phyloP scores from a whole-genome alignment of 306 rosid species.

The Prunus fruticosa region DNA sequence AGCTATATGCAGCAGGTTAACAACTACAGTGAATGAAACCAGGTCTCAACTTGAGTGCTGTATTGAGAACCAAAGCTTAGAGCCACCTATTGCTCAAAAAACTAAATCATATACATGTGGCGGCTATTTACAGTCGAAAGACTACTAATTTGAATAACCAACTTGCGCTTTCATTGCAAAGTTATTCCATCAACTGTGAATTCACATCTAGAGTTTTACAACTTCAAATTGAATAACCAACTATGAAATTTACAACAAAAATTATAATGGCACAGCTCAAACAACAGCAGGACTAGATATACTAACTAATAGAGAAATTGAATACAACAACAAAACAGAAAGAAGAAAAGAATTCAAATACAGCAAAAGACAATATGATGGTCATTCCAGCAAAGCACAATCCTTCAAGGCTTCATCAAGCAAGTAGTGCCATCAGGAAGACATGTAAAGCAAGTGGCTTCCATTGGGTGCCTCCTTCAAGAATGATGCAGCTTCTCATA shows the following conservation, averaged over 20 bases:
- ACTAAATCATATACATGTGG: not conserved
- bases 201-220: not conserved
- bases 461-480: not conserved
- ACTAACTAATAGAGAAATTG: not conserved
- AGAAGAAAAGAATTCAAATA: not conserved
- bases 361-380: not conserved
- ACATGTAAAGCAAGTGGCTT: slow-evolving; percentile 1
- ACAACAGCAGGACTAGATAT: not conserved
- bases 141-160: not conserved
- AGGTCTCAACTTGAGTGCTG: not conserved
- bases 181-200: not conserved
- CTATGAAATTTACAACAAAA: not conserved
- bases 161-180: not conserved
- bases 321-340: not conserved
- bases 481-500: slow-evolving; percentile 15
- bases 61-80: not conserved
- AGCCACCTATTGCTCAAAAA: not conserved
- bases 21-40: too few relatives aligned
- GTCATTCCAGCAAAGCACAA: not conserved
- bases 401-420: slow-evolving; percentile 3
- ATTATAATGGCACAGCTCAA: not conserved
- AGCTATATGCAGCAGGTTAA: not conserved
- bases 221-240: not conserved
- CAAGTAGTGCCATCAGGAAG: slow-evolving; percentile 2
- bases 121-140: not conserved